These are phyloP conservation scores for Knoxdaviesia capensis DNA, from an alignment of 2,329 filamentous ascomycete species.

Conservation along the genomic window DNA sequence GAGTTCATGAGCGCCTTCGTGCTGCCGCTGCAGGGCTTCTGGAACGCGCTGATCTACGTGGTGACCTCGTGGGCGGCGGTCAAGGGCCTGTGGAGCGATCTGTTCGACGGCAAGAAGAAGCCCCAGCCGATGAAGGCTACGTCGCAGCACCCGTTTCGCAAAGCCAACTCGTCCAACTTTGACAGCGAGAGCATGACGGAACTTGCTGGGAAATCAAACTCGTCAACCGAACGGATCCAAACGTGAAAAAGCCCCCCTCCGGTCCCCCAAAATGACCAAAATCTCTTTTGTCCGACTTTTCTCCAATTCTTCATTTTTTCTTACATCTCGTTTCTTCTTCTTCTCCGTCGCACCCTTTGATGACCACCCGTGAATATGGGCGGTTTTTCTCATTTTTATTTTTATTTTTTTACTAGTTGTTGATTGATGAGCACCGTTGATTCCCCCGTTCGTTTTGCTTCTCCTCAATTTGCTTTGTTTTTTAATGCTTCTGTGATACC, in stretches of 20 bases:
- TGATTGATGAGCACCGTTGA: neutral
- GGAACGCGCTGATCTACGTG: slow-evolving; percentile 56
- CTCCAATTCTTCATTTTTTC: no score
- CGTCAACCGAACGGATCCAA: no score
- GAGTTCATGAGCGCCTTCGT: slow-evolving; percentile 50
- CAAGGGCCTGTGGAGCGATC: slow-evolving; percentile 10
- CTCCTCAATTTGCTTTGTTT: neutral
- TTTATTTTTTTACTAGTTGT: neutral
- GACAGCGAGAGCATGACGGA: slow-evolving; percentile 32
- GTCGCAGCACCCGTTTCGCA: no score
- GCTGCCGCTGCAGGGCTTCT: slow-evolving; percentile 56
- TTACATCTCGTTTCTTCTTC: no score
- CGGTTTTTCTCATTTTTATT: neutral
- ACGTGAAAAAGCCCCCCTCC: no score
- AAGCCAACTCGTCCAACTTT: slow-evolving; percentile 8
- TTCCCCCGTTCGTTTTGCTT: neutral
- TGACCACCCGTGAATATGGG: neutral
- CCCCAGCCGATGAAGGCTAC: no score
- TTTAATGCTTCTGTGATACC: no score
- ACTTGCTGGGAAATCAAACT: slow-evolving; percentile 13
- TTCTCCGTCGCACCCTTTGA: no score
- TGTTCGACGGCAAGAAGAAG: slow-evolving; percentile 7
- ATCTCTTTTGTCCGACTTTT: no score
- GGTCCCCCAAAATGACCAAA: no score
- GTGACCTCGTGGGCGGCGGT: slow-evolving; percentile 41